These are phyloP conservation scores for Thalassia testudinum DNA, from an alignment of 116 monocot genomes.

Conservation along the genomic window DNA sequence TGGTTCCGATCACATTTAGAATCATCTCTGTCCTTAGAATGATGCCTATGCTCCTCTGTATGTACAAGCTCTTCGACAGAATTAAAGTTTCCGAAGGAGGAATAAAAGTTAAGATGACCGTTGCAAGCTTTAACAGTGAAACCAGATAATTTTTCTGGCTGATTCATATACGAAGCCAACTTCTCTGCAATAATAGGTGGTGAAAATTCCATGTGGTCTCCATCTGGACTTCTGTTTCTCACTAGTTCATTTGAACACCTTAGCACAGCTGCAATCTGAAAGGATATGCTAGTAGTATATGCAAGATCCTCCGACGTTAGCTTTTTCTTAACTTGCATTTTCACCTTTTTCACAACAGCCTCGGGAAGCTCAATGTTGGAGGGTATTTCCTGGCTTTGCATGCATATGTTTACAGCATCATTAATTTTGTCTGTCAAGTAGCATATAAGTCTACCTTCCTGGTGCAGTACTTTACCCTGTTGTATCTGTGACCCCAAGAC, in stretches of 20 bases:
- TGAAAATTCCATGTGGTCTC: conserved; percentile 16
- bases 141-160: conserved; percentile 11
- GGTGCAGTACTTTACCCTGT: background rate
- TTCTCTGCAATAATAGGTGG: conserved; percentile 51
- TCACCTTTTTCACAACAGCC: conserved; percentile 63
- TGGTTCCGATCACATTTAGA: background rate
- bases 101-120: conserved; percentile 89
- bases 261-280: conserved; percentile 58
- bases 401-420: conserved; percentile 24
- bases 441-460: background rate
- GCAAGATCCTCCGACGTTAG: conserved; percentile 45
- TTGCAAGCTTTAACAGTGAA: conserved; percentile 59
- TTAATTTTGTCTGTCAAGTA: conserved; percentile 41
- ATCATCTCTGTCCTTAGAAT: conserved; percentile 15
- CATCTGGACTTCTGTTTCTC: conserved; percentile 11
- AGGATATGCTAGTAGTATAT: conserved; percentile 66
- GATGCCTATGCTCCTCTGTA: background rate
- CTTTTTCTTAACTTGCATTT: conserved; percentile 39
- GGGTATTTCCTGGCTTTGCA: conserved; percentile 22
- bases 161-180: conserved; percentile 25
- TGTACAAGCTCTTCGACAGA: background rate
- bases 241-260: conserved; percentile 5
- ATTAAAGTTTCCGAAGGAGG: conserved; percentile 9
- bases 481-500: too few species aligned
- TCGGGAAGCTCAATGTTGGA: conserved; percentile 34